A percentile compares a stretch with the other conserved stretches of the same genome.
These are phyloP conservation scores for Backusella westeae DNA, from an alignment of 192 early-diverging fungal genomes.

Conservation along the genomic window DNA sequence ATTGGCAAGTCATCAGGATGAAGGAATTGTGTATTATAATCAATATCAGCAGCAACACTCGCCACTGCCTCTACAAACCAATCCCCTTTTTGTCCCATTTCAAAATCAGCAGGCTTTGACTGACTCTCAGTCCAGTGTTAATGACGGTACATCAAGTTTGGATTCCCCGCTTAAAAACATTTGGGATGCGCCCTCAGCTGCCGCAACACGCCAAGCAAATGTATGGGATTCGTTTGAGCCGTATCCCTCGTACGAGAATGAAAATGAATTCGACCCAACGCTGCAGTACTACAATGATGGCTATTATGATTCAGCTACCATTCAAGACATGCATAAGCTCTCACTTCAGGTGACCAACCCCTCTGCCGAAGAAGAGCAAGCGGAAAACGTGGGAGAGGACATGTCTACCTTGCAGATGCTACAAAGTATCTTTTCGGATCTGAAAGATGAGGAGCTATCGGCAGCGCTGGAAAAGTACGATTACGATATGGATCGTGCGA, in stretches of 20 bases:
- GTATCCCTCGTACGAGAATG: slow-evolving; percentile 1
- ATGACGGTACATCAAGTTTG: not conserved
- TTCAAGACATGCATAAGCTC: slow-evolving; percentile 23
- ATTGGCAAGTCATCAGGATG: not conserved
- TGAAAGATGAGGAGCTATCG: slow-evolving; percentile 36
- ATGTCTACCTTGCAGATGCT: slow-evolving; percentile 50
- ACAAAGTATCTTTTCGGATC: slow-evolving; percentile 39
- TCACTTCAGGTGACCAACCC: slow-evolving; percentile 21
- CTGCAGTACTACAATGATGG: slow-evolving; percentile 21
- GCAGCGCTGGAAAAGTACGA: slow-evolving; percentile 33
- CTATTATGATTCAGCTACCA: slow-evolving; percentile 12
- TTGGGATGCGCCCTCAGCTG: slow-evolving; percentile 2
- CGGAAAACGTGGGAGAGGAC: slow-evolving; percentile 39
- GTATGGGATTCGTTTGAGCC: not conserved
- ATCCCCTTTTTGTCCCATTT: not conserved
- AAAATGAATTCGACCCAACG: slow-evolving; percentile 35
- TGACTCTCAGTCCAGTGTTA: not conserved
- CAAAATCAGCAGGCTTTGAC: not conserved
- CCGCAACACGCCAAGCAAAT: not conserved
- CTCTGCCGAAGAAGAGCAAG: slow-evolving; percentile 23
- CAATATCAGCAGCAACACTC: not conserved
- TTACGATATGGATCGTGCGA: slow-evolving; percentile 45
- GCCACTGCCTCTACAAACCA: not conserved
- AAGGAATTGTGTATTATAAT: not conserved
- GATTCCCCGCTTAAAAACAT: slow-evolving; percentile 1